Evolutionary conservation across 768 basidiomycete species (phyloP), one percentile per base, ranked within the genome.

Genomic region (Lactifluus rugatus): DNA sequence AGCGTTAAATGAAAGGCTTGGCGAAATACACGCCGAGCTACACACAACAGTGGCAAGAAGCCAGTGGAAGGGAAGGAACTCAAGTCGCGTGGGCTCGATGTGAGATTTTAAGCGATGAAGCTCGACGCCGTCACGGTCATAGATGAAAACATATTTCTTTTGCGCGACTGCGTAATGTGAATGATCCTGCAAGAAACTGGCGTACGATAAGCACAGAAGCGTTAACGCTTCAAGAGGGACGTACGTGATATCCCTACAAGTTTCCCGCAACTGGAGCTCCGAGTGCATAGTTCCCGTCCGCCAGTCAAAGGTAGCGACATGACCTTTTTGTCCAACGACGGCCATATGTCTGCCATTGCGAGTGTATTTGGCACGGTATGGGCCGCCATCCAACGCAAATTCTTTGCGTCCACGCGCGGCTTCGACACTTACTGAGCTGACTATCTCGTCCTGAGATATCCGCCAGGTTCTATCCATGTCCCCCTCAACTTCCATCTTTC

Each of bases 31-130:
- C 21, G 28, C n/a, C 14, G 19, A 28, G 9, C 10, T n/a, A 57
- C 87, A 56, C 68, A 93, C 92, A 16, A 93, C 77, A 60, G 82
- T 85, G 11, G 83, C 90, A 2, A 99, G 80, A 10, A 99, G 76
- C 87, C 91, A 99, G 68, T 99, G 96, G 65, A 93, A 97, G 0
- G 92, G 93, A 7, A 99, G 77, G 68, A 92, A 98, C 66, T 94
- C 91, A 39, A 99, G 79, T 58, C 86, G 76, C 5, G 89, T 91
- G 1, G 92, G 88, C 66, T 98, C 96, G 60, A 96, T 81, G 65
- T 93, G 90, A 0, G 82, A 75, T 68, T 86, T 86, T 14, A 93
- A 75, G 62, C 83, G 78, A 66, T 98, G 96, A 4, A 99, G 71
- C 69, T 98, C 96, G 14, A 96, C 87, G 21, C 96, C 95, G 64